phyloP scores from a whole-genome alignment of 345 rosid genomes.

The Populus ilicifolia region DNA sequence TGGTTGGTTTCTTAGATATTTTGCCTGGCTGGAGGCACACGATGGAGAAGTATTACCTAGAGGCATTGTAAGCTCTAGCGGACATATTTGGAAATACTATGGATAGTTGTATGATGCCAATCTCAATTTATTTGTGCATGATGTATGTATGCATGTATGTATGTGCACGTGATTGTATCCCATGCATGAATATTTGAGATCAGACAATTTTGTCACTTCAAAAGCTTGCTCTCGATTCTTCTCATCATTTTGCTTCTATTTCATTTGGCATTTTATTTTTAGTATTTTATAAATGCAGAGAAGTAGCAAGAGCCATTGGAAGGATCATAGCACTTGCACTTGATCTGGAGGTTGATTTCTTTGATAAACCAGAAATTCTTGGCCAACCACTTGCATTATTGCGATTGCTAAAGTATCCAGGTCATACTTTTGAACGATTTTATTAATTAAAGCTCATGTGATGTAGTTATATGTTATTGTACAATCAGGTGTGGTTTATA shows the following conservation, averaged over 20 bases:
- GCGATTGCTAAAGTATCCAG: conserved; percentile 72
- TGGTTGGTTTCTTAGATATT: conserved; percentile 33
- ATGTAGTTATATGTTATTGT: too few relatives aligned
- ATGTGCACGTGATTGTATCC: too few relatives aligned
- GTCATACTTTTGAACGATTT: conserved; percentile 23
- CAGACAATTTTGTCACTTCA: too few relatives aligned
- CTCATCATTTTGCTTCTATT: too few relatives aligned
- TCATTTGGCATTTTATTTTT: too few relatives aligned
- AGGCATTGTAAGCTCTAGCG: conserved; percentile 54
- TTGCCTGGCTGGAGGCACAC: conserved; percentile 80
- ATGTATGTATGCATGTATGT: too few relatives aligned
- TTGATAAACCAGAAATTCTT: conserved; percentile 71
- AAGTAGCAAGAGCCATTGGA: conserved; percentile 54
- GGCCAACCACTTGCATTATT: conserved; percentile 65
- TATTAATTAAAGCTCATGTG: not conserved
- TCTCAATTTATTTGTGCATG: too few relatives aligned
- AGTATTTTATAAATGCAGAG: conserved; percentile 28
- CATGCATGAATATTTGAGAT: too few relatives aligned
- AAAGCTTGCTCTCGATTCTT: too few relatives aligned
- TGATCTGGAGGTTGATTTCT: conserved; percentile 59
- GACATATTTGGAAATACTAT: too few relatives aligned
- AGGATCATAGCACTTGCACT: conserved; percentile 76
- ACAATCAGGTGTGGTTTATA: not conserved
- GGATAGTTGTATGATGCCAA: too few relatives aligned
- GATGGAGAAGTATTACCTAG: conserved; percentile 68